Base-by-base conservation (phyloP, 441 rosid genomes). In the Iberis amara region DNA sequence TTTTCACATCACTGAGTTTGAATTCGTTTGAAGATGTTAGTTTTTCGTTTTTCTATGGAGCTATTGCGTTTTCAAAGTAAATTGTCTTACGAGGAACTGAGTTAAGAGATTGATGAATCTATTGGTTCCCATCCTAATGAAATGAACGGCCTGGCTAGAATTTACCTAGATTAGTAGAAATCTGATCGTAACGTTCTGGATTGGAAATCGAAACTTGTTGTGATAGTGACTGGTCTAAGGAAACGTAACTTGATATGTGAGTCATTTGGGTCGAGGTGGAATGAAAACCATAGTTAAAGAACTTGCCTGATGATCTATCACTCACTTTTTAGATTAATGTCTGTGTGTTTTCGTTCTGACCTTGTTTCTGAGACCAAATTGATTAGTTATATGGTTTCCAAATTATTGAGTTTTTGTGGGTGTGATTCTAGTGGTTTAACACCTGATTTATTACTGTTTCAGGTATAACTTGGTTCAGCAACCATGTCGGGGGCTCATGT, bases 401-500 rank as follows among this genome's bases (percentile, higher is more conserved):
- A 28, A 27, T 2, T 28, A 11, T 46, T 11, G 51, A 7, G 12
- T 24, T 13, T 2, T 3, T 28, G 8, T 5, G 3, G 12, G 27
- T 36, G 11, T 36, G 30, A 4, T 43, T 24, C 3, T 11, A 28
- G 36, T 31, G 39, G 31, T 62, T 31, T 31, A 47, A 47, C 50
- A n/a, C 37, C 26, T 23, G 2, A 7, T 0, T 31, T 45, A 21
- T 46, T n/a, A 31, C 28, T 41, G 3, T 63, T 48, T 63, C 68
- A 63, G 68, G 62, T 55, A 3, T 47, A 63, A 13, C 24, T 55
- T 55, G 31, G 56, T 32, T 55, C 46, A 33, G 12, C 46, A 41
- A 55, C 62, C 15, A 63, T 63, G 68, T 18, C 68, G 35, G 51
- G 68, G n/a, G n/a, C n/a, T 55, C 42, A 55, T 63, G 68, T 64